These are phyloP conservation scores for Escallonia herrerae DNA, from an alignment of 129 eudicot genomes.

Conservation along the genomic window DNA sequence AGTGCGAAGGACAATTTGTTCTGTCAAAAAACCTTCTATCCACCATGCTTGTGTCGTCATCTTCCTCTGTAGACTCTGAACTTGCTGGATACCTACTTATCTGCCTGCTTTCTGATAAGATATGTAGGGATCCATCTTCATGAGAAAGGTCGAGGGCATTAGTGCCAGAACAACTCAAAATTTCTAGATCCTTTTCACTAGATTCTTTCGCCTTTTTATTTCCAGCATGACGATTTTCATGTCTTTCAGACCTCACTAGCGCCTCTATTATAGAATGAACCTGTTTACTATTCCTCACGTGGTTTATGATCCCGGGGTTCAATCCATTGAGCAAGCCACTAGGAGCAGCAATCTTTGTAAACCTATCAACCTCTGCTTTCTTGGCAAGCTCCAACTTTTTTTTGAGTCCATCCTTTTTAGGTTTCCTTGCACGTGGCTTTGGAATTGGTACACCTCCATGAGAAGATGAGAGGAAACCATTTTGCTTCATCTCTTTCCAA, in stretches of 20 bases:
- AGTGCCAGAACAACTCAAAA: conserved; percentile 9
- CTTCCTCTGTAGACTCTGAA: conserved; percentile 16
- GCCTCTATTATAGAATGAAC: conserved; percentile 90
- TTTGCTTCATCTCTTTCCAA: conserved; percentile 87
- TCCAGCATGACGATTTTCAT: conserved; percentile 26
- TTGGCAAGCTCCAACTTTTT: conserved; percentile 77
- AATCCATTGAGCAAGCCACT: conserved; percentile 79
- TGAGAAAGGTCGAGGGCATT: conserved; percentile 8
- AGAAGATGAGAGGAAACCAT: conserved; percentile 59
- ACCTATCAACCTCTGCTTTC: conserved; percentile 76
- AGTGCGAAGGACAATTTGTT: conserved; percentile 2
- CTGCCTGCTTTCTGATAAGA: conserved; percentile 17
- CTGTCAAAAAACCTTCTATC: conserved; percentile 5
- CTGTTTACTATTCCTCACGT: conserved; percentile 87
- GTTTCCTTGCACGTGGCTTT: conserved; percentile 58
- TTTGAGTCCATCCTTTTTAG: conserved; percentile 43
- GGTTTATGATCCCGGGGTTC: conserved; percentile 92
- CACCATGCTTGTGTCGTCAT: conserved; percentile 17
- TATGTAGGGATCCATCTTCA: conserved; percentile 19
- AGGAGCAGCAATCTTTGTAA: conserved; percentile 88
- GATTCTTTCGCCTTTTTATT: conserved; percentile 21
- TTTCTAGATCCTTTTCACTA: conserved; percentile 20
- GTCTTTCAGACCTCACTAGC: conserved; percentile 61
- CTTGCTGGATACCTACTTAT: conserved; percentile 4
- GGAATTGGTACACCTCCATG: conserved; percentile 44